Evolutionary conservation across 2,329 filamentous ascomycete species (phyloP), one percentile per base, ranked within the genome.

Genomic region (Canariomyces notabilis): DNA sequence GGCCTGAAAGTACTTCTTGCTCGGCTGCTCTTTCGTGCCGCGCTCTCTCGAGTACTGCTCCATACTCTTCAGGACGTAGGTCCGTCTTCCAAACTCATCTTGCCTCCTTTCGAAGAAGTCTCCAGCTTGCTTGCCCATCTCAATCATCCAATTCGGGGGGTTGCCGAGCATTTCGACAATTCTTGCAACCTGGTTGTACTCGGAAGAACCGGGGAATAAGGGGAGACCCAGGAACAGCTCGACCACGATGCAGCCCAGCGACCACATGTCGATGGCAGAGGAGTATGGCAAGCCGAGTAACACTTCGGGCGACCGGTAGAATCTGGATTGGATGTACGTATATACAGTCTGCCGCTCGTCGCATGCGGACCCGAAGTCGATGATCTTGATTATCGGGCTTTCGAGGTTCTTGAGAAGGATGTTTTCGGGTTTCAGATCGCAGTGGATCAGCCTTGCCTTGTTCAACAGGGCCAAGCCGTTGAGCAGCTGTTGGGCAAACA

Each of bases 251-350:
- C 93, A 98, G 44, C 93, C 93, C 36, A 98, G 73, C 4, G 93
- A 98, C 93, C 93, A 98, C 91, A 98, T 98, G 63, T 98, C 93
- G 61, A 98, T 98, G 35, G 93, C 93, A 4, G 93, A 96, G 12
- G 93, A 97, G 66, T 98, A 98, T 50, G 93, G 93, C 38, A 98
- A 72, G 4, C 93, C 93, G n/a, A 98, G 74, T 31, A 98, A 69
- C 11, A 98, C 93, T 65, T 98, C 93, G 1, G 93, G 93, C 0
- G 93, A 98, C 54, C 93, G 83, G 69, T 98, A 98, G 69, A 98
- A 98, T 58, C 93, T 80, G 8, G 93, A 98, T 66, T 98, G 93
- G 51, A 98, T 98, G 65, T 98, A 98, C 5, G 93, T 98, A 67
- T 98, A 98, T 21, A 98, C 93, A 0, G 93, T 98, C 66, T 98